Percentiles rank a stretch among this genome's conserved stretches.
Evolutionary conservation across 805 yeast genomes (phyloP).

Genomic region (Teunomyces stri): DNA sequence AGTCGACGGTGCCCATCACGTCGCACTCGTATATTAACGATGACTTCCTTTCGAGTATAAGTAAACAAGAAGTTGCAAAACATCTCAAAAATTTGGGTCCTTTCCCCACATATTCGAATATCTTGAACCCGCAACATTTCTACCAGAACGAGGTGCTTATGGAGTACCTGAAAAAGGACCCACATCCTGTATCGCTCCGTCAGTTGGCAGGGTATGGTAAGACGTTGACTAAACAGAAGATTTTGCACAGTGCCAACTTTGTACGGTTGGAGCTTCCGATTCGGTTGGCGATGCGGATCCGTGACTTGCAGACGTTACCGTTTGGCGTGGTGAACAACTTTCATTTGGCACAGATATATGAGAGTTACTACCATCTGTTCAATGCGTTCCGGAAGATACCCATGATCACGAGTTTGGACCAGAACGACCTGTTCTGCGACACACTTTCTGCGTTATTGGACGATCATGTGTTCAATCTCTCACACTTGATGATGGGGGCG

Average conservation of each 20-base stretch:
- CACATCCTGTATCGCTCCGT: slow-evolving; percentile 86
- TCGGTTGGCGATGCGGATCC: slow-evolving; percentile 74
- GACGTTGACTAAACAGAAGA: slow-evolving; percentile 68
- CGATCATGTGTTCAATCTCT: slow-evolving; percentile 76
- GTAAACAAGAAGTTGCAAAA: slow-evolving; percentile 26
- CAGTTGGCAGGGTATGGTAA: slow-evolving; percentile 91
- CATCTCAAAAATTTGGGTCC: slow-evolving; percentile 39
- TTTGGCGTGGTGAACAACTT: slow-evolving; percentile 81
- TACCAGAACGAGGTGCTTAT: slow-evolving; percentile 74
- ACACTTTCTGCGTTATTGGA: slow-evolving; percentile 64
- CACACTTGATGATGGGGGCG: slow-evolving; percentile 92
- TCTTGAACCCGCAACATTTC: slow-evolving; percentile 66
- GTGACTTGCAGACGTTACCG: slow-evolving; percentile 79
- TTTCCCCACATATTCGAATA: slow-evolving; percentile 39
- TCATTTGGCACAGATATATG: slow-evolving; percentile 85
- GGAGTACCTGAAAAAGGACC: slow-evolving; percentile 59
- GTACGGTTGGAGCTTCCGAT: slow-evolving; percentile 83
- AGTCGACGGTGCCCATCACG: slow-evolving; percentile 15
- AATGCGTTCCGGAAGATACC: slow-evolving; percentile 78
- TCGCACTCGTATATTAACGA: slow-evolving; percentile 28
- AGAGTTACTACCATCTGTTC: slow-evolving; percentile 83
- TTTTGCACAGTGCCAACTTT: slow-evolving; percentile 82
- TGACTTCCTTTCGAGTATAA: slow-evolving; percentile 31
- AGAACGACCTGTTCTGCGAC: slow-evolving; percentile 70
- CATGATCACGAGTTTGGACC: slow-evolving; percentile 63